A percentile compares a stretch with the other conserved stretches of the same genome.
These are phyloP conservation scores for Didymella lethalis DNA, from an alignment of 2,329 filamentous ascomycete genomes.

Conservation along the genomic window DNA sequence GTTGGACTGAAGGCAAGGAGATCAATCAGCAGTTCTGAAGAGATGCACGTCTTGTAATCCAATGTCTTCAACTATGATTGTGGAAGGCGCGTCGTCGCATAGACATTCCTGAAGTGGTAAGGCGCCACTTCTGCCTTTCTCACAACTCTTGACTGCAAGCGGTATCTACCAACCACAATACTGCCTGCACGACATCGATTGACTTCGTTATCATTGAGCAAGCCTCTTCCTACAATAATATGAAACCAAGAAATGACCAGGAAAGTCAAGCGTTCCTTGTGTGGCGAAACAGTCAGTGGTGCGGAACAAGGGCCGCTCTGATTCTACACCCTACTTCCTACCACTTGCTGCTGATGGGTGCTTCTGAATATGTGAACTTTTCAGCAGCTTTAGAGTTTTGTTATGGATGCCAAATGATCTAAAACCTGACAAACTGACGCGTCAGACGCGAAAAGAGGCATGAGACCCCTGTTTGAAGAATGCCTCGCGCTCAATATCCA, in stretches of 20 bases:
- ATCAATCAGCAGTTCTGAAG: neutral
- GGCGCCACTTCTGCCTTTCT: neutral
- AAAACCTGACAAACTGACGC: neutral
- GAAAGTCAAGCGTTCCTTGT: neutral
- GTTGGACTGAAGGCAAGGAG: neutral
- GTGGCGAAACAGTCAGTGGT: neutral
- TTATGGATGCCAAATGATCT: neutral
- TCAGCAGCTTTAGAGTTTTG: neutral
- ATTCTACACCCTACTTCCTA: neutral
- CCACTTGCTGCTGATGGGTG: too few species aligned
- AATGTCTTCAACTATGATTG: neutral
- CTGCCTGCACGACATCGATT: neutral
- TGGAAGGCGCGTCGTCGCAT: neutral
- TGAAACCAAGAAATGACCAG: neutral
- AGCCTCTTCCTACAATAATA: neutral
- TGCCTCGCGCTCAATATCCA: neutral
- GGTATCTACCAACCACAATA: neutral
- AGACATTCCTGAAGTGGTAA: slow-evolving; percentile 12
- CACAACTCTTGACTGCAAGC: neutral
- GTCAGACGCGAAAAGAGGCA: neutral
- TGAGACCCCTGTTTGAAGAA: neutral
- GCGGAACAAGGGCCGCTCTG: neutral
- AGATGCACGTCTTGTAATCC: neutral
- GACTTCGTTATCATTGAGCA: neutral
- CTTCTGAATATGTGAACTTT: neutral